Evolutionary conservation across 2,329 filamentous ascomycete species (phyloP), one percentile per base, ranked within the genome.

Genomic region (Niveomyces coronatus): DNA sequence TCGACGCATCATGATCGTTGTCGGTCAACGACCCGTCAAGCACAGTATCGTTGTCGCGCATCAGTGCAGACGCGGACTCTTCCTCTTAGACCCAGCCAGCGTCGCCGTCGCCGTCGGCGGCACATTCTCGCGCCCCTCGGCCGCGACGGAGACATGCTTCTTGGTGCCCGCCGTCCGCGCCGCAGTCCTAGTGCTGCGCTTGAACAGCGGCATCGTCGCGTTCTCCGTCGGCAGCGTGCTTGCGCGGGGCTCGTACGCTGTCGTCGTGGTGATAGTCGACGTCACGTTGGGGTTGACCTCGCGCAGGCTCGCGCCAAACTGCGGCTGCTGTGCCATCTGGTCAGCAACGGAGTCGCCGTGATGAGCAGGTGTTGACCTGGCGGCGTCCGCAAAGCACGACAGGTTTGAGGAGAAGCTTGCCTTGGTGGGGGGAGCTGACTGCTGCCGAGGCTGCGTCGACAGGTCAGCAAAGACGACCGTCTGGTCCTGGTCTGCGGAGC

Each of bases 221-320:
- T 64, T 60, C 44, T 64, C 61, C 4, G 55, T 55, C 9, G 62
- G 53, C 44, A 61, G 54, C 17, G 57, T 58, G 51, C 62, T 68
- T 9, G 58, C 53, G 9, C 59, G 55, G 1, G 64, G 55, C 32
- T 72, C 67, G 41, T 70, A 67, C 49, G 8, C 53, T 48, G 15
- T 52, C 53, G 29, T 20, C 11, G 58, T 56, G n/a, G 59, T 57
- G 40, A 63, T 41, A 45, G 59, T 67, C n/a, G 50, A 47, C 42
- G 63, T 62, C 18, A 68, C 53, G 46, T 70, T 71, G 23, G 70
- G 70, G 51, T 75, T 69, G 24, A 76, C 63, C 51, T 76, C 73
- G 28, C 71, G 67, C 32, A 76, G 62, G 45, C 69, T 71, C 54
- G 57, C 62, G 42, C 56, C 57, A 19, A 63, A 48, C 11, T 56